Evolutionary conservation across 2,329 filamentous ascomycete genomes (phyloP), one percentile per base, ranked within the genome.

Genomic region (Aspergillus jensenii): DNA sequence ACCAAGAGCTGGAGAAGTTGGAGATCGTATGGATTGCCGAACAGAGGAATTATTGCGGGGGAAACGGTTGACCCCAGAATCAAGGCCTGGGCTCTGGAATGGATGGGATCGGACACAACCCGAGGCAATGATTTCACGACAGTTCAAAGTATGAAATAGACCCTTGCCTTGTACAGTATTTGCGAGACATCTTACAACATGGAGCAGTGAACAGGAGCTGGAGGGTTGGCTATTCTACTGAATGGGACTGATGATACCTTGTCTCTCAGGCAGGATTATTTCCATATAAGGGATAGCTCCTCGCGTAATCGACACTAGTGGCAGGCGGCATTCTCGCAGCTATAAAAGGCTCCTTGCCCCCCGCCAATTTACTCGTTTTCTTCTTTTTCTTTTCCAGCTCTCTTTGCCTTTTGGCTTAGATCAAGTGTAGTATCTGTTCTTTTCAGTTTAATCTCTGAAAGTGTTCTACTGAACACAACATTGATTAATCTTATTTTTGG

Each of bases 401-500:
- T 79, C 75, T 77, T 78, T 78, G 76, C 80, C 78, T 79, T 82
- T 82, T 77, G 78, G 86, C 86, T 90, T 90, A 91, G 89, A 91
- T 91, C 89, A 91, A 90, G 88, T 91, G 88, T 91, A 91, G 89
- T 91, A 91, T 90, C 88, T 91, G 89, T 92, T 93, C 89, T 92
- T 91, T 90, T 91, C 87, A 93, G 90, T 91, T 92, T 93, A 92
- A 92, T 91, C 87, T 89, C 89, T 93, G 89, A 89, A 90, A 91
- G 84, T 83, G 82, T 81, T 82, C 86, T 84, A 90, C 80, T 82
- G 86, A 81, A 81, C 81, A 81, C 82, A 85, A 84, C 83, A 81
- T 81, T 86, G 87, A 90, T 93, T 92, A 90, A 85, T 86, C 87
- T 82, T 83, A 91, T 93, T 90, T 88, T 90, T 90, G 81, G 65